Percentiles rank a stretch among this genome's conserved stretches.
These are phyloP conservation scores for Pyrenophora tritici-repentis DNA, from an alignment of 2,329 filamentous ascomycete genomes.

Conservation along the genomic window DNA sequence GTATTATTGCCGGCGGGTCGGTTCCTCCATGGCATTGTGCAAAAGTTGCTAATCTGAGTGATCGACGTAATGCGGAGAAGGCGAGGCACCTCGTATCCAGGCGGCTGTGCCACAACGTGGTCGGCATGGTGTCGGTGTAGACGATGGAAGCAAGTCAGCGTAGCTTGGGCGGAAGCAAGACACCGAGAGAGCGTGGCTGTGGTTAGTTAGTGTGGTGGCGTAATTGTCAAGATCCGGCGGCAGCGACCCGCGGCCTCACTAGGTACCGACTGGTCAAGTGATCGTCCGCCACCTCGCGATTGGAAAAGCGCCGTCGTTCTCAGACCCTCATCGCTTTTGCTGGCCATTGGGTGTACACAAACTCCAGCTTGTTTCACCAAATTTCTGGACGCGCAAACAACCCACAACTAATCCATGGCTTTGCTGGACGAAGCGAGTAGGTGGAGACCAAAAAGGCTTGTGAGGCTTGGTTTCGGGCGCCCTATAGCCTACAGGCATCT, in stretches of 20 bases:
- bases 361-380: constrained; percentile 18
- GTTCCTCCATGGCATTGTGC: neutral
- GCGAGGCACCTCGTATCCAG: constrained; percentile 8
- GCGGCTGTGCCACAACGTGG: constrained; percentile 28
- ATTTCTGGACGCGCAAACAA: constrained; percentile 7
- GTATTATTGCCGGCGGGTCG: constrained; percentile 4
- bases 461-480: constrained; percentile 18
- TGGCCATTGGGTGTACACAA: constrained; percentile 16
- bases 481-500: constrained; percentile 2
- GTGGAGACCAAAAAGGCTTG: constrained; percentile 1
- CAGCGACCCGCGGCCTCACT: constrained; percentile 11
- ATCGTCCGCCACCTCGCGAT: constrained; percentile 1
- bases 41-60: constrained; percentile 1
- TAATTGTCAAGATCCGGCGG: constrained; percentile 6
- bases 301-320: constrained; percentile 13
- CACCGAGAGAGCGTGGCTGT: constrained; percentile 14
- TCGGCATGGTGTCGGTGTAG: constrained; percentile 5
- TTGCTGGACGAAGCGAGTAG: too few relatives aligned
- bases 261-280: constrained; percentile 11
- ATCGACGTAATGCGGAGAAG: constrained; percentile 15
- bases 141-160: constrained; percentile 1
- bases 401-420: constrained; percentile 2
- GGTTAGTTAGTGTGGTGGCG: constrained; percentile 3
- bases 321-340: neutral
- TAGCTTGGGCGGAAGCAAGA: constrained; percentile 7